Conservation (phyloP, 331 rosid genomes). For the Ulmus americana region DNA sequence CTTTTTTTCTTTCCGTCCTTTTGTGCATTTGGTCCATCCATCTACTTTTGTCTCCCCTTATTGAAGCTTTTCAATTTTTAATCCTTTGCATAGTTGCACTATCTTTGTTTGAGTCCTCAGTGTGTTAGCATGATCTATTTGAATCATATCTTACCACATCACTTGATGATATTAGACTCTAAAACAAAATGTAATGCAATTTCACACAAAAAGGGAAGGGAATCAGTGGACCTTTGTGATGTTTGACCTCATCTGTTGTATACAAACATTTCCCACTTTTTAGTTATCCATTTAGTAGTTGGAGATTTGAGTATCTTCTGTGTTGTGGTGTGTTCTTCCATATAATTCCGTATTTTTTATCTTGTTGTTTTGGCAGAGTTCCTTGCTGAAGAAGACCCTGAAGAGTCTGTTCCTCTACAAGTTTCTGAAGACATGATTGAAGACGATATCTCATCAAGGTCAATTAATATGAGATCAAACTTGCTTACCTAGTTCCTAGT, state of each 20-base stretch:
- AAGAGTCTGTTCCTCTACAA: conserved; percentile 63
- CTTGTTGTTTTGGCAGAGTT: conserved; percentile 48
- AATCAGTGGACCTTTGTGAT: not conserved
- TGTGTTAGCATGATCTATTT: not conserved
- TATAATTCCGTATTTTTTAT: conserved; percentile 17
- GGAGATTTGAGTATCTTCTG: not conserved
- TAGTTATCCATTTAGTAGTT: not conserved
- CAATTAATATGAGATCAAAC: not conserved
- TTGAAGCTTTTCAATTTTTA: no score
- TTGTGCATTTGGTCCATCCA: no score
- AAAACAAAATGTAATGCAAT: not conserved
- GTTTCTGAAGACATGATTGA: conserved; percentile 68
- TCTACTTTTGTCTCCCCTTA: no score
- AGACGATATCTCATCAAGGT: conserved; percentile 84
- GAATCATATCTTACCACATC: not conserved
- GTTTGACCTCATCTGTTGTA: not conserved
- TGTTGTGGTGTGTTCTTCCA: conserved; percentile 11
- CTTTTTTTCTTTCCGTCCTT: no score
- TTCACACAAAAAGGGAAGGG: not conserved
- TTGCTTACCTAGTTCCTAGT: not conserved
- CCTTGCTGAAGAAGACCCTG: conserved; percentile 65
- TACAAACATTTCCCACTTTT: not conserved
- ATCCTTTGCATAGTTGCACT: not conserved
- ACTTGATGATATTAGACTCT: not conserved
- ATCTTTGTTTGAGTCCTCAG: not conserved